Base-by-base conservation (phyloP, 306 rosid species). In the Cyclanthera cordifolia region DNA sequence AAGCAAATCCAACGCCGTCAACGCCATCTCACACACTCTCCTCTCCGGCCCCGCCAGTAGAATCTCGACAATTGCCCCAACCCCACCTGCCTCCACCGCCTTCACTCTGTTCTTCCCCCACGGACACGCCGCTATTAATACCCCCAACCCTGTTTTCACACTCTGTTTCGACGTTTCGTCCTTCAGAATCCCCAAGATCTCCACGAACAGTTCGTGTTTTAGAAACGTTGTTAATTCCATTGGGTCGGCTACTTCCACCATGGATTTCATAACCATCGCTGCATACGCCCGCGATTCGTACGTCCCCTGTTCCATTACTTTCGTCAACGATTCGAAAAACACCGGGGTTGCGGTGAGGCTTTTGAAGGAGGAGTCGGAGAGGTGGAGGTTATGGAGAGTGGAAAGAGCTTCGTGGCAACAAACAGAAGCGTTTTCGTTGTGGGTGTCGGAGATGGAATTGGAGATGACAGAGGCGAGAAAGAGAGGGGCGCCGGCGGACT, bases 221-320 rank as follows among this genome's bases (percentile, higher is more conserved):
- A 83, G 6, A 59, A 41, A 69, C 12, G 25, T 50, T 5, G 86
- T 4, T n/a, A n/a, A n/a, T 0, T 57, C 54, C 45, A 23, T 21
- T 0, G 83, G 76, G 13, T 85, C 80, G 0, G 83, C 84, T 0
- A 83, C 84, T 20, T 87, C 82, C 0, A 85, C 7, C 30, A 87
- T 75, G 0, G 98, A 86, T 74, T 80, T 84, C 67, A 86, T 20
- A 8, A 89, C 13, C 6, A 80, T 65, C 17, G 85, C 83, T 0
- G 96, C 82, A 24, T 82, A 85, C 20, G 93, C 88, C 15, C 91
- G 73, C 7, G 96, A 87, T 43, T 93, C 98, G 52, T 80, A 81
- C 60, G 67, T 65, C 0, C 91, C 93, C 2, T 61, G 74, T 54
- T 83, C 82, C 81, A 89, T 71, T 8, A 87, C 20, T 0, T 50